Base-by-base conservation (phyloP, 2,329 filamentous ascomycete genomes). In the Stagonosporopsis vannaccii region DNA sequence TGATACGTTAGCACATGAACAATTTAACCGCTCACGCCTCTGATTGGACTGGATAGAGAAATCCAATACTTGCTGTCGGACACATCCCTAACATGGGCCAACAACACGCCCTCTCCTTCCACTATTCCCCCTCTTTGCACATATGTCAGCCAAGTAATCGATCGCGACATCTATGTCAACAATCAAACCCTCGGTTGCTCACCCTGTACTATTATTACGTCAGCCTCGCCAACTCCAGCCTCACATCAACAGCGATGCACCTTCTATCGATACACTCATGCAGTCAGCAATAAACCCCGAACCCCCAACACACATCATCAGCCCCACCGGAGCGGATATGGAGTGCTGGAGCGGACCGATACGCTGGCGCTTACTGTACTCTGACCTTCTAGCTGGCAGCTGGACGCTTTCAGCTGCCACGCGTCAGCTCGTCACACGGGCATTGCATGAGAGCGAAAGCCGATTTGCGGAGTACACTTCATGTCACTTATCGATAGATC, bases 281-380 rank as follows among this genome's bases (percentile, higher is more conserved):
- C 53, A 43, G 37, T 56, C 37, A 51, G 17, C 47, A 22, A 35
- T 48, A 48, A 25, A 39, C 39, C 47, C 53, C 47, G 47, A 51
- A 39, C 7, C 47, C 40, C 13, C 43, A 51, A 51, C 47, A 39
- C 32, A 50, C 32, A 37, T 13, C 35, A 37, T 37, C 25, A n/a
- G 42, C 42, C 36, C 36, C 42, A 51, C 37, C 39, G n/a, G 22
- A 6, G 43, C 25, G 37, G 32, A 26, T 20, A 42, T 28, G 36
- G 23, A 11, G 47, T 33, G 53, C 48, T 51, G 48, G 42, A 39
- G 22, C 47, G 53, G 53, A 56, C 47, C 53, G 53, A 56, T 42
- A 56, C 47, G 37, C 25, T 51, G 47, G 47, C 48, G 53, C 53
- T 56, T 51, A 56, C 53, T 51, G 47, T 17, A 44, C 36, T 26